Conservation (phyloP, 441 rosid species). For the Codiaeum variegatum region DNA sequence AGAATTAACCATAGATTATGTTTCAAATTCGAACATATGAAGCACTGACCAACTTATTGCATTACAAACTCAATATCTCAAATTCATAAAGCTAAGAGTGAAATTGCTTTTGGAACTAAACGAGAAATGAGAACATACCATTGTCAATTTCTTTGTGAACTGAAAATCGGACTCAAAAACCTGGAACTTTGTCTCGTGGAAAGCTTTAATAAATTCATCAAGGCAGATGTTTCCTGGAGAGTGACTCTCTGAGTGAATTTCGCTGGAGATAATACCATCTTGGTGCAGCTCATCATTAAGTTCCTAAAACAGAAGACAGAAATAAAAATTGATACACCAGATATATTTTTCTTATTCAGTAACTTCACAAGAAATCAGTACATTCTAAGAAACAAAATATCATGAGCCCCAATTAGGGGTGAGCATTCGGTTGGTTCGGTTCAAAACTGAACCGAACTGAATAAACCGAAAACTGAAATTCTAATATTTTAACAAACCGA, state of each 20-base stretch:
- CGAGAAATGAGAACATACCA: conserved; percentile 34
- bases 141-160: conserved; percentile 39
- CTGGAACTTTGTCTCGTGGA: conserved; percentile 44
- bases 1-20: background rate
- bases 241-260: conserved; percentile 26
- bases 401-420: no score
- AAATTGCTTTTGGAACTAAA: background rate
- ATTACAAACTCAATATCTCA: background rate
- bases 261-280: conserved; percentile 23
- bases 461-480: no score
- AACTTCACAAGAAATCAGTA: background rate
- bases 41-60: conserved; percentile 3
- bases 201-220: conserved; percentile 32
- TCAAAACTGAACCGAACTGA: no score
- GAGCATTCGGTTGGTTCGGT: no score
- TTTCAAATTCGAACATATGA: background rate
- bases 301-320: conserved; percentile 36
- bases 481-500: no score
- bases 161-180: conserved; percentile 50
- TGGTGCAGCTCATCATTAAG: conserved; percentile 33
- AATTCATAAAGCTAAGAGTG: background rate
- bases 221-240: conserved; percentile 29
- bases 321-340: conserved; percentile 9
- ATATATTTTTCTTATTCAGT: background rate
- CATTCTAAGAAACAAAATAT: background rate